Conservation (phyloP, 495 filamentous ascomycete genomes). For the Penicillium soppii region DNA sequence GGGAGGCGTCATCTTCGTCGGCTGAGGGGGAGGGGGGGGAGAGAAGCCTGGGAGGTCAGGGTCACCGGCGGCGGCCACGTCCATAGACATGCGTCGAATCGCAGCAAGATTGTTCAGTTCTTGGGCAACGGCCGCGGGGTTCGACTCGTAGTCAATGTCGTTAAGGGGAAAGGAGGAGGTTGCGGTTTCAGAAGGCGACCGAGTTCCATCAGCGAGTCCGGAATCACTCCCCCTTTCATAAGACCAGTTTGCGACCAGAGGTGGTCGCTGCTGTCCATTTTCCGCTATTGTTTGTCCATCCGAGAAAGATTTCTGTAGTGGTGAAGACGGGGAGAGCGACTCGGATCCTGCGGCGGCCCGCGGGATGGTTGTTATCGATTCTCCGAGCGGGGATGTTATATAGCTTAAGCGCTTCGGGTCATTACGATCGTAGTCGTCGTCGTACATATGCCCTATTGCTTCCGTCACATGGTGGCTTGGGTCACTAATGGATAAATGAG, state of each 20-base stretch:
- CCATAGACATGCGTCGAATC: slow-evolving; percentile 97
- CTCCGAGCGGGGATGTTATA: slow-evolving; percentile 53
- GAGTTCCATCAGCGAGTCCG: slow-evolving; percentile 58
- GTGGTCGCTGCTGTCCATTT: slow-evolving; percentile 45
- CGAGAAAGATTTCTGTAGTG: slow-evolving; percentile 30
- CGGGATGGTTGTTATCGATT: slow-evolving; percentile 46
- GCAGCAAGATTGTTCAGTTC: slow-evolving; percentile 95
- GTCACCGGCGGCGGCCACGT: slow-evolving; percentile 85
- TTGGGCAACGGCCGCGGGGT: slow-evolving; percentile 88
- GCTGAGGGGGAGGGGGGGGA: slow-evolving; percentile 67
- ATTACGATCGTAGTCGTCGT: slow-evolving; percentile 69
- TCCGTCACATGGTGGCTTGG: slow-evolving; percentile 96
- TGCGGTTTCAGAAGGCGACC: slow-evolving; percentile 64
- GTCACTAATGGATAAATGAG: slow-evolving; percentile 72
- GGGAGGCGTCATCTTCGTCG: slow-evolving; percentile 84
- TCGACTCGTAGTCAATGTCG: slow-evolving; percentile 88
- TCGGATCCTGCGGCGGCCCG: slow-evolving; percentile 44
- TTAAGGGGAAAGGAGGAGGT: slow-evolving; percentile 79
- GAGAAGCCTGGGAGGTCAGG: slow-evolving; percentile 90
- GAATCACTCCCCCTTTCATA: slow-evolving; percentile 51
- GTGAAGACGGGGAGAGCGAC: slow-evolving; percentile 38
- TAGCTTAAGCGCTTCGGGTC: slow-evolving; percentile 65
- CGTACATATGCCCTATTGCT: slow-evolving; percentile 95
- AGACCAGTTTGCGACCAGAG: slow-evolving; percentile 41
- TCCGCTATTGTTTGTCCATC: slow-evolving; percentile 23